Evolutionary conservation across 441 rosid genomes (phyloP).

Genomic region (Syzygium syzygioides): DNA sequence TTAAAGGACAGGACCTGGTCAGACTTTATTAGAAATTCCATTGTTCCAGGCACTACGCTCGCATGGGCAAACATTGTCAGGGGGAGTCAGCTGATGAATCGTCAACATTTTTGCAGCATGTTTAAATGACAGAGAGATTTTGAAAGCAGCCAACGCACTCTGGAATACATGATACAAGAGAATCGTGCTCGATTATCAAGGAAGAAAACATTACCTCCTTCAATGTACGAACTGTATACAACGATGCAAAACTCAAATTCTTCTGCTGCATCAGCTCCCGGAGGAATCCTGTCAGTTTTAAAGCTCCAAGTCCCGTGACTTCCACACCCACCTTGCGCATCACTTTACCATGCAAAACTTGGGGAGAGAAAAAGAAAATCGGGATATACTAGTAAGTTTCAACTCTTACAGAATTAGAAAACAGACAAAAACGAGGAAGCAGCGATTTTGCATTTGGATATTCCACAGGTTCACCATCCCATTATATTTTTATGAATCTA

Average conservation of each 20-base stretch:
- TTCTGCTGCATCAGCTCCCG: slow-evolving; percentile 77
- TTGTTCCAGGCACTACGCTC: not conserved
- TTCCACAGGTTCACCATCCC: not conserved
- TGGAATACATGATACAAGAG: not conserved
- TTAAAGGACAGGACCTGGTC: not conserved
- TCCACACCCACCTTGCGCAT: slow-evolving; percentile 90
- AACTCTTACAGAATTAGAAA: not conserved
- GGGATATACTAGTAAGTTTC: not conserved
- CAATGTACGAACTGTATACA: slow-evolving; percentile 74
- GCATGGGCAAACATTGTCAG: not conserved
- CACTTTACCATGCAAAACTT: slow-evolving; percentile 86
- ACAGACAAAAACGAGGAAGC: not conserved
- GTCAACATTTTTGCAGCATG: not conserved
- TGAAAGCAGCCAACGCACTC: not conserved
- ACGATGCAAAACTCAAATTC: slow-evolving; percentile 54
- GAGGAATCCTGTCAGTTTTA: slow-evolving; percentile 82
- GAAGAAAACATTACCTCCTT: slow-evolving; percentile 56
- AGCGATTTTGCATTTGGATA: not conserved
- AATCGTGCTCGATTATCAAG: not conserved
- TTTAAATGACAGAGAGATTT: not conserved
- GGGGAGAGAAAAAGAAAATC: slow-evolving; percentile 10
- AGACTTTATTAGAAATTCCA: not conserved
- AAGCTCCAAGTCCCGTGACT: slow-evolving; percentile 69
- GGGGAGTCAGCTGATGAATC: not conserved
- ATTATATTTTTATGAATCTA: not conserved